Evolutionary conservation across 2,329 filamentous ascomycete genomes (phyloP).

Genomic region (Aureobasidium sp.): DNA sequence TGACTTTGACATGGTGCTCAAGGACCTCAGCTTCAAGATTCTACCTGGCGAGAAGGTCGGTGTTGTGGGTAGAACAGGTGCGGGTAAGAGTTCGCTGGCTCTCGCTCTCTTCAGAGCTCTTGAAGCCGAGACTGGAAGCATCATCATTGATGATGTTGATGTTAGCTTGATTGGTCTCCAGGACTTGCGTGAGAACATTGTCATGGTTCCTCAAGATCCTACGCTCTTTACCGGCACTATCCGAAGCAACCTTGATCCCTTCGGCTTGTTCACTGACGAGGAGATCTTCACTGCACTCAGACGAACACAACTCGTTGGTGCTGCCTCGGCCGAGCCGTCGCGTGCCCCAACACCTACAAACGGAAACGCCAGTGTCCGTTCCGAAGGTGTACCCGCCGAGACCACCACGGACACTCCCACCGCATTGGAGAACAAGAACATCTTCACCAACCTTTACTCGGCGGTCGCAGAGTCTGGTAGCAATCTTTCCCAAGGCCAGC

Average conservation of each 20-base stretch:
- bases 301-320: conserved; percentile 77
- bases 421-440: conserved; percentile 75
- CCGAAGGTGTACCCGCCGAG: conserved; percentile 5
- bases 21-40: conserved; percentile 78
- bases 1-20: conserved; percentile 81
- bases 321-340: conserved; percentile 34
- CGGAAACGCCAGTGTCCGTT: conserved; percentile 8
- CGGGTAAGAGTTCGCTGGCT: conserved; percentile 91
- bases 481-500: conserved; percentile 92
- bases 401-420: conserved; percentile 25
- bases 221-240: conserved; percentile 91
- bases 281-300: conserved; percentile 80
- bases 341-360: conserved; percentile 25
- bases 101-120: conserved; percentile 88
- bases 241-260: conserved; percentile 87
- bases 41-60: conserved; percentile 83
- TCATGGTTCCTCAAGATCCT: conserved; percentile 95
- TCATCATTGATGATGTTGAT: conserved; percentile 85
- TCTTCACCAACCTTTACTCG: conserved; percentile 81
- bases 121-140: conserved; percentile 82
- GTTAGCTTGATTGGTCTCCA: conserved; percentile 85
- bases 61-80: conserved; percentile 90
- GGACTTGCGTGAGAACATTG: conserved; percentile 86
- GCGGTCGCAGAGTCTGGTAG: conserved; percentile 81
- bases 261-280: conserved; percentile 78